These are phyloP conservation scores for Sporothrix sp. DNA, from an alignment of 2,329 filamentous ascomycete genomes.

Conservation along the genomic window DNA sequence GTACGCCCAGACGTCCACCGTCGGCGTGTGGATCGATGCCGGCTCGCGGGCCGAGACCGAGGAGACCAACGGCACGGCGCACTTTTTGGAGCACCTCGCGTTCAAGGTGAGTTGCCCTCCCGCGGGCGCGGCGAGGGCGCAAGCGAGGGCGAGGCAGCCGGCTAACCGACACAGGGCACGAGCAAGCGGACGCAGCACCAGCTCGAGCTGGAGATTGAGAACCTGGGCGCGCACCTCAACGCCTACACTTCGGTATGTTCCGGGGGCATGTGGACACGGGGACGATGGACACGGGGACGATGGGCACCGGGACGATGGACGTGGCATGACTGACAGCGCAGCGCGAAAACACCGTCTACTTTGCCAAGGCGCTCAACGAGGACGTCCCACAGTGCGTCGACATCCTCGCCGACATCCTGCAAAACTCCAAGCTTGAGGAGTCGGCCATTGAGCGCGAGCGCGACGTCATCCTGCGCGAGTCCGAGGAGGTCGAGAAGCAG, in stretches of 20 bases:
- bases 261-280: not conserved
- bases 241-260: constrained; percentile 86
- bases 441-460: constrained; percentile 92
- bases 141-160: not conserved
- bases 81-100: constrained; percentile 98
- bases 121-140: not conserved
- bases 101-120: constrained; percentile 69
- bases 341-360: constrained; percentile 99
- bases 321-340: constrained; percentile 29
- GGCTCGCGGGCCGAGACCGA: constrained; percentile 96
- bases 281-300: constrained; percentile 11
- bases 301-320: constrained; percentile 7
- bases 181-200: constrained; percentile 91
- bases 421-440: constrained; percentile 96
- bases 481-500: constrained; percentile 99
- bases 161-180: constrained; percentile 56
- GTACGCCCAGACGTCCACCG: constrained; percentile 95
- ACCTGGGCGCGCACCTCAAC: constrained; percentile 98
- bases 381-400: constrained; percentile 95
- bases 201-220: constrained; percentile 98
- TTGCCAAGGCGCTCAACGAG: constrained; percentile 97
- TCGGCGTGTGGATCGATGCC: constrained; percentile 99
- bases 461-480: constrained; percentile 96
- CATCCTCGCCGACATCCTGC: constrained; percentile 97
- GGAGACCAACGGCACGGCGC: constrained; percentile 97